Percentiles rank a stretch among this genome's conserved stretches.
These are phyloP conservation scores for Neonectria ditissima DNA, from an alignment of 2,329 filamentous ascomycete genomes.

Conservation along the genomic window DNA sequence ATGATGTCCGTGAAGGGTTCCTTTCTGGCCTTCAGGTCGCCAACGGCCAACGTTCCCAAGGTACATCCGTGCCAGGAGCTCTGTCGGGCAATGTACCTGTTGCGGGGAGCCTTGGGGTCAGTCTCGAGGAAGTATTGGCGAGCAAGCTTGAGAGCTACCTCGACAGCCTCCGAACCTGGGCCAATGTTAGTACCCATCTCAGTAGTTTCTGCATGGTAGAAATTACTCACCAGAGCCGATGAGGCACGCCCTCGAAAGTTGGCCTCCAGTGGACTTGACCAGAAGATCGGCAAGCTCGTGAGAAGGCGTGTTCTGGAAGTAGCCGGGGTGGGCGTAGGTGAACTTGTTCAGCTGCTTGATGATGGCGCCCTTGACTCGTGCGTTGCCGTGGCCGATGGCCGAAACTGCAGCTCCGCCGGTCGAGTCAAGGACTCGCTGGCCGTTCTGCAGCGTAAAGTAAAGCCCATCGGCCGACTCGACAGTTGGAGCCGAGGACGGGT, in stretches of 20 bases:
- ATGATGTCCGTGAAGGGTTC: constrained; percentile 44
- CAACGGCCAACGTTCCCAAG: constrained; percentile 20
- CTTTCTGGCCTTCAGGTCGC: constrained; percentile 37
- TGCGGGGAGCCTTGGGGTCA: constrained; percentile 26
- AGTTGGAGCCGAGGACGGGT: constrained; percentile 10
- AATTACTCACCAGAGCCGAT: constrained; percentile 26
- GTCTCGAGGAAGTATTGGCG: constrained; percentile 38
- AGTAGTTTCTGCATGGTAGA: background rate
- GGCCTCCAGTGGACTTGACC: constrained; percentile 25
- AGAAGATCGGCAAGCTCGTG: constrained; percentile 30
- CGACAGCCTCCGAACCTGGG: constrained; percentile 39
- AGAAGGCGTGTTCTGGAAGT: constrained; percentile 30
- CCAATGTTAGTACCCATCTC: background rate
- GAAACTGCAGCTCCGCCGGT: constrained; percentile 37
- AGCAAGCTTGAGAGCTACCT: constrained; percentile 38
- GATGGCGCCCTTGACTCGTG: constrained; percentile 32
- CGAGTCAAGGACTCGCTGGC: constrained; percentile 27
- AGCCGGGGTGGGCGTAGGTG: constrained; percentile 34
- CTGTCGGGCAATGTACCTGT: constrained; percentile 31
- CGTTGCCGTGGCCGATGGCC: constrained; percentile 30
- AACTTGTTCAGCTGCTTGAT: constrained; percentile 20
- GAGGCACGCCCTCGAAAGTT: constrained; percentile 32
- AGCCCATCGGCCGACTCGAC: constrained; percentile 6
- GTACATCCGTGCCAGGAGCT: constrained; percentile 40
- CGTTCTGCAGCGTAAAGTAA: constrained; percentile 6